phyloP scores from a whole-genome alignment of 1,139 yeast genomes.

The Tardiomyces digboiensis region DNA sequence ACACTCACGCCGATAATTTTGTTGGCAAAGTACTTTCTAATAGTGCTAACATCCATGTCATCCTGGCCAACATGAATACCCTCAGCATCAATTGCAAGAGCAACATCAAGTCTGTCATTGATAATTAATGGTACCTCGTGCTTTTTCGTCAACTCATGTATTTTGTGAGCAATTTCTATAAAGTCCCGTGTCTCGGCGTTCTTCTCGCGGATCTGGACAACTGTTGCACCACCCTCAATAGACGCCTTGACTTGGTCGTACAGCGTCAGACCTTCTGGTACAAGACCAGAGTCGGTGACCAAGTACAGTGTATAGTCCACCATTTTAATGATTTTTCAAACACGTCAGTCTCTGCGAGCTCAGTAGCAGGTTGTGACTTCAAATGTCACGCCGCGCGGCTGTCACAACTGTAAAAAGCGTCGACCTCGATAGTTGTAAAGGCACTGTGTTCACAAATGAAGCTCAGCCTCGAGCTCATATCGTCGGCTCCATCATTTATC shows the following conservation, averaged over 20 bases:
- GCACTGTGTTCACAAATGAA: too few species aligned
- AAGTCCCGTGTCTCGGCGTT: constrained; percentile 59
- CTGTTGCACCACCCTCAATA: constrained; percentile 61
- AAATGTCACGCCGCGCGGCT: too few species aligned
- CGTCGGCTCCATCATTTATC: constrained; percentile 41
- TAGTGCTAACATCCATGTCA: constrained; percentile 61
- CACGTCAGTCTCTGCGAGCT: too few species aligned
- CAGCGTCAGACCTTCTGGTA: constrained; percentile 55
- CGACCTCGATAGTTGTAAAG: too few species aligned
- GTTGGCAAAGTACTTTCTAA: constrained; percentile 48
- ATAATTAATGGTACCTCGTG: constrained; percentile 70
- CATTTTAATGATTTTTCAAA: neutral
- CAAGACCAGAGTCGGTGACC: constrained; percentile 74
- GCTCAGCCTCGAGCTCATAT: constrained; percentile 39
- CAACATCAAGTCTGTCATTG: constrained; percentile 85
- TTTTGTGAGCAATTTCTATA: constrained; percentile 46
- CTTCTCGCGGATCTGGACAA: constrained; percentile 83
- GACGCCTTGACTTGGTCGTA: constrained; percentile 42
- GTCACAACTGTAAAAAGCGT: too few species aligned
- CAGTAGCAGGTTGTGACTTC: too few species aligned
- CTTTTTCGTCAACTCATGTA: constrained; percentile 51
- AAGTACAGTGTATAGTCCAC: constrained; percentile 61
- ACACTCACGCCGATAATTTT: constrained; percentile 81
- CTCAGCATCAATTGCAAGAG: constrained; percentile 82
- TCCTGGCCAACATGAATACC: constrained; percentile 95